Evolutionary conservation across 2,329 filamentous ascomycete genomes (phyloP), one percentile per base, ranked within the genome.

Genomic region (Aspergillus felis): DNA sequence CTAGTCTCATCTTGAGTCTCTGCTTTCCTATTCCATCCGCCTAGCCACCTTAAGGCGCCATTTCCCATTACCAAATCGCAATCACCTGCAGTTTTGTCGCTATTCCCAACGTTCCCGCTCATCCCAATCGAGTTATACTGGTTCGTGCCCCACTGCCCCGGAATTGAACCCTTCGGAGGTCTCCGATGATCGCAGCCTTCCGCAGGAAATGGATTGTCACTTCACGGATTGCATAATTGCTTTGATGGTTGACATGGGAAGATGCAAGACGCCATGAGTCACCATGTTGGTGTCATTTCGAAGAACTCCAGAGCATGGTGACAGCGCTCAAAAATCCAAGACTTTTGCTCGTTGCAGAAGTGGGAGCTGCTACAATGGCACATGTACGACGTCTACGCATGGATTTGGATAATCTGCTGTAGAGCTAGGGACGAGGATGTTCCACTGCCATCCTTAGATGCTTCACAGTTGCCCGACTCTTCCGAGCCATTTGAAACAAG

Each of bases 121-220:
- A 38, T 17, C 32, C 32, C 32, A 38, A 17, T 38, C 32, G 14
- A 38, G 32, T 38, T 38, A 38, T 38, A 17, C 32, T 17, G 32
- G 32, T 35, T 35, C 32, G 6, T 38, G 56, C 56, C 58, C 61
- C 60, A 65, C 59, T 50, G 47, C 20, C 25, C 54, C 49, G 28
- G 38, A 6, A 9, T 14, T 22, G 22, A 29, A n/a, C 50, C 27
- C 41, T 32, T 64, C 59, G 62, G 63, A 64, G 62, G 50, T 64
- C 63, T 64, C 63, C 62, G 64, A 63, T 53, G 25, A 42, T 57
- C 62, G 62, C 62, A 38, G 38, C 50, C 28, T 53, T 52, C 60
- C 52, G 57, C 49, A 6, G 22, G n/a, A n/a, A 41, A 51, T 41
- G 50, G 47, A 38, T 17, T 5, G 14, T 38, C 32, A 17, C 32